A percentile compares a stretch with the other conserved stretches of the same genome.
These are phyloP conservation scores for Kokia cookei DNA, from an alignment of 441 rosid genomes.

Conservation along the genomic window DNA sequence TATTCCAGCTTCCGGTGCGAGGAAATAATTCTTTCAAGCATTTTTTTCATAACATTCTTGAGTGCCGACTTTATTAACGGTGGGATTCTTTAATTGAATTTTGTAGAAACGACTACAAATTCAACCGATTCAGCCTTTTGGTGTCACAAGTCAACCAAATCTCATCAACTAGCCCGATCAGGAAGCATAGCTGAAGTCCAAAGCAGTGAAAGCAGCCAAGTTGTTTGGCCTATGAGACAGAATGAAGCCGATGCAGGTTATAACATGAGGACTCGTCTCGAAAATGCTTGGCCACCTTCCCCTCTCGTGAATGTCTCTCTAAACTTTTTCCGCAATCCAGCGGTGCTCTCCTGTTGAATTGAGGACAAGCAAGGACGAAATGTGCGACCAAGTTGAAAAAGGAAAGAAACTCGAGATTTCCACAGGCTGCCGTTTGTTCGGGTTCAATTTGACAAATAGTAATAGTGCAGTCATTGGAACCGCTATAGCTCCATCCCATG, in stretches of 20 bases:
- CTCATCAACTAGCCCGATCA: conserved; percentile 32
- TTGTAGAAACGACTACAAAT: conserved; percentile 31
- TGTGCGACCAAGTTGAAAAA: conserved; percentile 28
- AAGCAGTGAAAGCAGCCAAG: conserved; percentile 31
- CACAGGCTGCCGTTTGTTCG: conserved; percentile 63
- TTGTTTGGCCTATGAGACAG: conserved; percentile 38
- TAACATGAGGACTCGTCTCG: conserved; percentile 9
- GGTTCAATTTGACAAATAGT: conserved; percentile 56
- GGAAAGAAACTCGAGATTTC: conserved; percentile 36
- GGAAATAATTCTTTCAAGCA: background rate
- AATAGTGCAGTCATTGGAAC: conserved; percentile 14
- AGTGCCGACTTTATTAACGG: background rate
- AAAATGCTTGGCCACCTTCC: conserved; percentile 23
- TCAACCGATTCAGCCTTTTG: conserved; percentile 39
- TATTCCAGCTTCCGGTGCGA: conserved; percentile 41
- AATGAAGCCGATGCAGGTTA: conserved; percentile 27
- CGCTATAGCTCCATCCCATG: conserved; percentile 19
- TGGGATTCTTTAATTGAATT: conserved; percentile 18
- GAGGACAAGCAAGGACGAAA: conserved; percentile 19
- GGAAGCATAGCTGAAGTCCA: conserved; percentile 38
- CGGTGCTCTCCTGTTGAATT: conserved; percentile 20
- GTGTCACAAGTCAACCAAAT: conserved; percentile 36
- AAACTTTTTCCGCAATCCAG: conserved; percentile 36
- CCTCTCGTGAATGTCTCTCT: conserved; percentile 29
- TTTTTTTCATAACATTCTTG: background rate